Base-by-base conservation (phyloP, 2,329 filamentous ascomycete species). In the Byssoonygena ceratinophila region DNA sequence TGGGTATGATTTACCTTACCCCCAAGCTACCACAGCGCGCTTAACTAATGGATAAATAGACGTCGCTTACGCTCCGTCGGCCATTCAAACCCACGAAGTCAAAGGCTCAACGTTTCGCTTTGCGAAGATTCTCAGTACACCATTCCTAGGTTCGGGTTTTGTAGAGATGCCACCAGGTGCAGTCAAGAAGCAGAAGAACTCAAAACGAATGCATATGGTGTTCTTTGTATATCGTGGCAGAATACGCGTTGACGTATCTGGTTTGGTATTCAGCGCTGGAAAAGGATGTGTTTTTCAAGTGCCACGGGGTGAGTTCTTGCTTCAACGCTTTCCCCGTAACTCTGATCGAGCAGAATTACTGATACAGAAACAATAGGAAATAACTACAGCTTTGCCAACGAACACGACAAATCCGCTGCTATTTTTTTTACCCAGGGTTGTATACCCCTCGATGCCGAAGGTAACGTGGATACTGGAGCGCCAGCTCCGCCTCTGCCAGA, bases 371-470 rank as follows among this genome's bases (percentile, higher is more conserved):
- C n/a, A n/a, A n/a, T n/a, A 96, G 91, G 91, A 48, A 97, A 97
- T 65, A 85, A 88, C 61, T 98, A 98, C 70, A 86, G 84, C 64
- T 95, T 98, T 62, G 76, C 77, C 52, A 98, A 97, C 67, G 82
- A 87, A 53, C 82, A 82, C 61, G 77, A 84, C 57, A 74, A 76
- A 55, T 78, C 82, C 3, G 86, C 87, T 3, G 81, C 85, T 36
- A 77, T 97, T 46, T 97, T 97, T 73, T 98, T 97, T 68, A 83
- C 89, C 0, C 92, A 98, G 67, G 91, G 84, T 5, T 91, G 84
- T 68, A 87, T 83, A 57, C 67, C 71, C 14, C 59, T 57, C 12
- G 66, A 66, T 31, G 57, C 57, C 27, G 67, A 69, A 34, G 57
- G 56, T 23, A 58, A 62, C 43, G 55, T 53, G n/a, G 60, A 59